Evolutionary conservation across 192 early-diverging fungal genomes (phyloP).

Genomic region (Allomyces javanicus): DNA sequence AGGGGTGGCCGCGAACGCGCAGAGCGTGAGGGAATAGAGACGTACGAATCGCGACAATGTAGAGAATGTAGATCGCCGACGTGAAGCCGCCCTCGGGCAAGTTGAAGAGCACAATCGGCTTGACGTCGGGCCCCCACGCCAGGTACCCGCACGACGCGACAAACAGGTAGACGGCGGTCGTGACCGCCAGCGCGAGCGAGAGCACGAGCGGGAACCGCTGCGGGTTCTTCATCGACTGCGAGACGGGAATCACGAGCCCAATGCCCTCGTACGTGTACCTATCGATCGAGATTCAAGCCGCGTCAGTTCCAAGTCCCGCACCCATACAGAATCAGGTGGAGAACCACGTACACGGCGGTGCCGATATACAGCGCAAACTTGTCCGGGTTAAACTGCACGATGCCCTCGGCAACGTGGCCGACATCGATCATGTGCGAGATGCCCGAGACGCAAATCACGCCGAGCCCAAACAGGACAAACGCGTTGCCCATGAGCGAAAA

Average conservation of each 20-base stretch:
- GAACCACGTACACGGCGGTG: slow-evolving; percentile 25
- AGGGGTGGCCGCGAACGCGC: too few relatives aligned
- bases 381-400: slow-evolving; percentile 34
- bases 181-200: slow-evolving; percentile 17
- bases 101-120: slow-evolving; percentile 53
- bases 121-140: slow-evolving; percentile 42
- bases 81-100: slow-evolving; percentile 29
- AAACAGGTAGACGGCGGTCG: slow-evolving; percentile 18
- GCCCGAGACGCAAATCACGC: slow-evolving; percentile 30
- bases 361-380: slow-evolving; percentile 50
- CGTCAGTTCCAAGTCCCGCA: too few relatives aligned
- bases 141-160: slow-evolving; percentile 36
- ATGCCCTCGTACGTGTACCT: too few relatives aligned
- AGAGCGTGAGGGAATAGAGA: too few relatives aligned
- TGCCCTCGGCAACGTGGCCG: slow-evolving; percentile 23
- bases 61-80: slow-evolving; percentile 41
- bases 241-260: slow-evolving; percentile 24
- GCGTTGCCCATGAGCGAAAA: too few relatives aligned
- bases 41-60: slow-evolving; percentile 43
- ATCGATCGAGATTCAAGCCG: too few relatives aligned
- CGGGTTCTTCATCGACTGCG: slow-evolving; percentile 32
- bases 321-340: too few relatives aligned
- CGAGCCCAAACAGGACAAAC: slow-evolving; percentile 46
- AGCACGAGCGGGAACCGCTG: slow-evolving; percentile 30
- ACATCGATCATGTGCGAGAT: slow-evolving; percentile 24